Evolutionary conservation across 23 red algal species (phyloP), one percentile per base, ranked within the genome.

Genomic region (Gracilariopsis chorda): DNA sequence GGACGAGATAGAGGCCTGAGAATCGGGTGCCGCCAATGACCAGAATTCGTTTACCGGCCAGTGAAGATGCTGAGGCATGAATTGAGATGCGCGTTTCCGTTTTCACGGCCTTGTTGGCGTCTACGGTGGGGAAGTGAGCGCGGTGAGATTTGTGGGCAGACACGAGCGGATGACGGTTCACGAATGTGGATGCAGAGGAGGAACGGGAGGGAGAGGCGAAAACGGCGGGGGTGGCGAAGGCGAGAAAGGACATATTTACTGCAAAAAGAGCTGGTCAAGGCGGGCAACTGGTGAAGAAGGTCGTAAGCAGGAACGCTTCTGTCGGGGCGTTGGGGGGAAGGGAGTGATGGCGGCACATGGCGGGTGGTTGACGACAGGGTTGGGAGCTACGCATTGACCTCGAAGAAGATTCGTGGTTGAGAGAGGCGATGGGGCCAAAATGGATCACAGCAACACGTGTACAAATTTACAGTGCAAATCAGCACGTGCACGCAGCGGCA

Each of bases 11-110:
- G 21, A 99, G 72, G 52, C 97, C 97, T 8, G 82, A 90, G 88
- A 99, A 99, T 20, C 97, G 84, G 7, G 97, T 99, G 49, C 97
- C 97, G 36, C 97, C 97, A 39, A 99, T 96, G 48, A 99, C 83
- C 17, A 99, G 72, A 12, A 85, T 55, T 8, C 79, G 86, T 76
- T 92, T 93, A 51, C 65, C 77, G 19, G 49, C 37, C 44, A 91
- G 56, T 6, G 85, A 47, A 21, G 42, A 25, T 16, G 56, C 85
- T 7, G 41, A 14, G 53, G 70, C 72, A 27, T 25, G 40, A 53
- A 59, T 35, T 40, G 61, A 39, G 49, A 27, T 23, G 49, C 29
- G 10, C 42, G 27, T 23, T 46, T 40, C 41, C 3, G 28, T 12
- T 44, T 42, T 47, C 20, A 24, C 30, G 77, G 23, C 13, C 7